Evolutionary conservation across 352 stramenopile genomes (phyloP).

Genomic region (Nothophytophthora sp.): DNA sequence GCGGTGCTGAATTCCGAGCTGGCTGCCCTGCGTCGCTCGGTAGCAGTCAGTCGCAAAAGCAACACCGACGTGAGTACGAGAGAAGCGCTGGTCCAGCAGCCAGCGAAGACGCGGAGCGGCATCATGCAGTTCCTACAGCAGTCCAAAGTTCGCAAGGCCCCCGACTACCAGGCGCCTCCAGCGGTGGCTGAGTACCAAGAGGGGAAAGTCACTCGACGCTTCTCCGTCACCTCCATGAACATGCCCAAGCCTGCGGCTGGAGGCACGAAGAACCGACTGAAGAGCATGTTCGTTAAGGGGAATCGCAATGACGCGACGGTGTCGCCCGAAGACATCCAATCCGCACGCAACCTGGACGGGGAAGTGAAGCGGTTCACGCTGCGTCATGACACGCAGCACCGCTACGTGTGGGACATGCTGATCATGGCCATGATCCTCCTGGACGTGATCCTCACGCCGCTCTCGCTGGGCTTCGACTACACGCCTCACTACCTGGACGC

Average conservation of each 20-base stretch:
- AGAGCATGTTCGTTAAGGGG: constrained; percentile 28
- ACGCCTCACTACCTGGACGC: constrained; percentile 16
- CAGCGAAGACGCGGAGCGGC: constrained; percentile 2
- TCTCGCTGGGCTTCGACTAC: constrained; percentile 53
- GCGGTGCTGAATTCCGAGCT: constrained; percentile 24
- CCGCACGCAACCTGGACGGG: constrained; percentile 31
- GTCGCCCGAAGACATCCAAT: constrained; percentile 34
- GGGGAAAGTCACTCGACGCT: constrained; percentile 34
- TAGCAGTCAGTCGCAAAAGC: constrained; percentile 7
- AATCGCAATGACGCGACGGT: constrained; percentile 17
- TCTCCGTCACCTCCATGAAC: constrained; percentile 31
- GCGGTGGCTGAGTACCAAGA: constrained; percentile 17
- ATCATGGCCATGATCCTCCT: constrained; percentile 58
- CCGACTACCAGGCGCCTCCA: constrained; percentile 2
- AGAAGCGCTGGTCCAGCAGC: not conserved
- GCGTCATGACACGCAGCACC: constrained; percentile 45
- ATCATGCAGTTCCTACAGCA: constrained; percentile 26
- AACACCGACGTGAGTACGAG: constrained; percentile 14
- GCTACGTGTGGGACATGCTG: constrained; percentile 51
- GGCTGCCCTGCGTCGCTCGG: constrained; percentile 13
- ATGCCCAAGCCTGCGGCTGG: constrained; percentile 5
- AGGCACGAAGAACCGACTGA: constrained; percentile 13
- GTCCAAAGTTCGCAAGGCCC: constrained; percentile 6
- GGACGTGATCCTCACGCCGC: constrained; percentile 53
- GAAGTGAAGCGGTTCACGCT: constrained; percentile 44